Evolutionary conservation across 805 yeast species (phyloP), one percentile per base, ranked within the genome.

Genomic region (Schizosaccharomyces cryophilus): DNA sequence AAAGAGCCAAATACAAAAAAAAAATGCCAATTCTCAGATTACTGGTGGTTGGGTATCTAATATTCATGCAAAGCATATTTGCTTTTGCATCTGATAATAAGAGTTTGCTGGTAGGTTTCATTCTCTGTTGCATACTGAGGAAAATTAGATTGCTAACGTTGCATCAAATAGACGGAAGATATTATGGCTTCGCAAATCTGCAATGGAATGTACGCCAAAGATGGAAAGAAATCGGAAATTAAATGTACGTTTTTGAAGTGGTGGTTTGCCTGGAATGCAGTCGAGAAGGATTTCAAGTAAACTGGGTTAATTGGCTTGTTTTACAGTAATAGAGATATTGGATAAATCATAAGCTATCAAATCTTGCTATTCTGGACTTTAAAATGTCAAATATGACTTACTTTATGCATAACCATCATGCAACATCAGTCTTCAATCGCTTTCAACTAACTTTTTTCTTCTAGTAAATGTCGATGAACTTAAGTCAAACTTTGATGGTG

Each of bases 401-500:
- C 17, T 35, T 35, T 15, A 2, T 4, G 40, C 40, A 11, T 15
- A 35, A 35, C 15, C 13, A 7, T 4, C 15, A 35, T 35, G 40
- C 13, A 4, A 1, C 17, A 35, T 5, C 13, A 35, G 38, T 3
- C 6, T 9, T 9, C 13, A 4, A 35, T 11, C 9, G 17, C 13
- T 35, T 35, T n/a, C 13, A 6, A 45, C 51, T 45, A 45, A 45
- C 51, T 5, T 45, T 17, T n/a, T 19, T 6, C 9, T 9, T 45
- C 2, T 51, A 51, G 56, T 51, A 29, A 29, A 51, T 13, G n/a
- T 51, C 35, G 56, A 51, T 11, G 30, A 21, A 9, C 26, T 19
- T 6, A n/a, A 17, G 2, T 51, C 56, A 2, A 29, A 11, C 35
- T 21, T 21, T 13, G 56, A 29, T 13, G 74, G 76, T 7, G 69